Base-by-base conservation (phyloP, 345 rosid species). In the Salix dunnii region DNA sequence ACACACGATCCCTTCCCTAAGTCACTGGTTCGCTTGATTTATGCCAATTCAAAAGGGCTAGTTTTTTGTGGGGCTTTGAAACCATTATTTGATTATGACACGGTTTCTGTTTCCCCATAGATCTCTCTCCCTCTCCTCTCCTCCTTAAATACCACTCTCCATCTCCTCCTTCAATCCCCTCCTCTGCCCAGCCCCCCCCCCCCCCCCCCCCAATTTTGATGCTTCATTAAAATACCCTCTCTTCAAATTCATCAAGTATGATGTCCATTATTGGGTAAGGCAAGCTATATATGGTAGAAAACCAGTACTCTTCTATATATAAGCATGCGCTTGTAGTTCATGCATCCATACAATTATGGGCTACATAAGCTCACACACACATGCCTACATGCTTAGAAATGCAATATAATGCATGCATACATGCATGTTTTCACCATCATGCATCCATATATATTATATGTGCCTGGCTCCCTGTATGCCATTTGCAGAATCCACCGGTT, bases 381-480 rank as follows among this genome's bases (percentile, higher is more conserved):
- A 7, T 21, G 60, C 60, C 9, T 53, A 7, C 25, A 53, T 53
- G 60, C 23, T 53, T 49, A 28, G 46, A 48, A 74, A 31, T 46
- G 30, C 11, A 30, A 18, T 17, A 16, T 9, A 16, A 35, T 33
- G 65, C 21, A 8, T 13, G 46, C 10, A 42, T 21, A 38, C 16
- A 20, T 25, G 14, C 18, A 40, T 13, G 13, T 27, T 25, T 8
- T 21, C 11, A 11, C 18, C 49, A 60, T 4, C 76, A 63, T 74
- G 38, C 48, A 70, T 78, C 43, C 51, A 68, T 72, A 62, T 60
- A 27, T 68, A 10, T 31, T 66, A 67, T 78, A 81, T 90, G 85
- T 91, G 96, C 98, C 98, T 93, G 98, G 98, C 98, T 93, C 98
- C 98, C 98, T 93, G 98, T 93, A 93, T 93, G 98, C 98, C 98